Conservation (phyloP, 805 yeast species). For the Millerozyma acaciae region DNA sequence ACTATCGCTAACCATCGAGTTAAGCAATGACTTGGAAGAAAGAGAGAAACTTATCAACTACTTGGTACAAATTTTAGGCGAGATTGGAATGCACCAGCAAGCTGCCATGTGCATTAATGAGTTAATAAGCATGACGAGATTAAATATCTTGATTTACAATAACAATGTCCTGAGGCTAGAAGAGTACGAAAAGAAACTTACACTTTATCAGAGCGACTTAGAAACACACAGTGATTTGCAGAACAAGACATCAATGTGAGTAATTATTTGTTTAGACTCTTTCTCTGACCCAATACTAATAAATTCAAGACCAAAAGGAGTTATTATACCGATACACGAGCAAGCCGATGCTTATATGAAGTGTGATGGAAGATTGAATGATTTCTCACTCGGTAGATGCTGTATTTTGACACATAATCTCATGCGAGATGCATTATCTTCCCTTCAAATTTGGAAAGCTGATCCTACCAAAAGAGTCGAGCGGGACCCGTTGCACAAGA, state of each 20-base stretch:
- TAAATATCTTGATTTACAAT: constrained; percentile 5
- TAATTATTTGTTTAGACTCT: too few species aligned
- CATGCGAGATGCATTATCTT: constrained; percentile 4
- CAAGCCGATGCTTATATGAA: constrained; percentile 17
- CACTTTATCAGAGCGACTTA: too few species aligned
- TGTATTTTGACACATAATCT: constrained; percentile 10
- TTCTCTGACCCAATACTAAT: too few species aligned
- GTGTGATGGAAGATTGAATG: constrained; percentile 13
- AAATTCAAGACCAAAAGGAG: not conserved
- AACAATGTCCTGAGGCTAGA: constrained; percentile 2
- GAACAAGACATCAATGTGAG: too few species aligned
- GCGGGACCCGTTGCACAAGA: constrained; percentile 5
- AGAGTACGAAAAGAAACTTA: not conserved
- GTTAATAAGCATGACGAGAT: constrained; percentile 9
- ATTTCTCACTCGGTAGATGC: constrained; percentile 15
- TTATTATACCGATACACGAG: constrained; percentile 13
- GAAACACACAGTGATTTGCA: too few species aligned
- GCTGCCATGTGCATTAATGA: constrained; percentile 11
- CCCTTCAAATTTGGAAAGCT: constrained; percentile 1
- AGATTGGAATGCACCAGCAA: constrained; percentile 10
- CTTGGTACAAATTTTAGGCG: constrained; percentile 14
- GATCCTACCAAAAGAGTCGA: not conserved
- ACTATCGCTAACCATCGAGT: constrained; percentile 22
- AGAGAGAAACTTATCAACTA: constrained; percentile 13
- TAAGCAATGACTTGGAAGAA: constrained; percentile 12